These are phyloP conservation scores for Olyra latifolia DNA, from an alignment of 176 grass and related monocot genomes.

Conservation along the genomic window DNA sequence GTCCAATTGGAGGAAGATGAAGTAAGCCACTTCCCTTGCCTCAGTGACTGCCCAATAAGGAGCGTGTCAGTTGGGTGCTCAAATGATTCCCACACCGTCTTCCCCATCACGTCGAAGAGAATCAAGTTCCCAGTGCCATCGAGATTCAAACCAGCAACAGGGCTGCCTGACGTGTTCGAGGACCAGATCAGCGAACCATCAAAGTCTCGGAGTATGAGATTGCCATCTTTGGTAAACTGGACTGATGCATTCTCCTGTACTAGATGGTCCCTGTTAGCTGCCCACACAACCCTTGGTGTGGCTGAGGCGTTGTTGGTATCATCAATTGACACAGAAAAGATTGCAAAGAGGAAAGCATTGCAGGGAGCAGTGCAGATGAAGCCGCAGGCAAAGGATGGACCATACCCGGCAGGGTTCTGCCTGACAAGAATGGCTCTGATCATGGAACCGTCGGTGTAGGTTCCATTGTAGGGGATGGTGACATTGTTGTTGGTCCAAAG, in stretches of 20 bases:
- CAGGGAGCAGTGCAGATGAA: slow-evolving; percentile 57
- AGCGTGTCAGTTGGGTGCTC: slow-evolving; percentile 53
- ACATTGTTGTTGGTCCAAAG: slow-evolving; percentile 46
- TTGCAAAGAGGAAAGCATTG: slow-evolving; percentile 46
- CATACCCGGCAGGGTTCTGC: slow-evolving; percentile 31
- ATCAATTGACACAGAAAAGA: slow-evolving; percentile 38
- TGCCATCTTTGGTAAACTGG: slow-evolving; percentile 39
- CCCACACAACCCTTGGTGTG: slow-evolving; percentile 46
- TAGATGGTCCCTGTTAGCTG: slow-evolving; percentile 45
- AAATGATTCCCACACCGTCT: slow-evolving; percentile 62
- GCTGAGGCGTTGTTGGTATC: background rate
- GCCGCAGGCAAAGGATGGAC: slow-evolving; percentile 45
- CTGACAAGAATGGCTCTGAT: slow-evolving; percentile 51
- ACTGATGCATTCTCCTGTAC: slow-evolving; percentile 52
- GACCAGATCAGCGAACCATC: slow-evolving; percentile 51
- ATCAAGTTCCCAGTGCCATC: slow-evolving; percentile 54
- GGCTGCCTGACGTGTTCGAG: slow-evolving; percentile 37
- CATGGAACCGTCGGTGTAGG: background rate
- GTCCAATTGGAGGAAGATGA: slow-evolving; percentile 41
- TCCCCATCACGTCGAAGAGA: slow-evolving; percentile 47
- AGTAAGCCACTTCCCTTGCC: slow-evolving; percentile 51
- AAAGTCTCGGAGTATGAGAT: slow-evolving; percentile 45
- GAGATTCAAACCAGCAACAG: slow-evolving; percentile 47
- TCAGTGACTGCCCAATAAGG: slow-evolving; percentile 55
- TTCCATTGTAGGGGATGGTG: slow-evolving; percentile 35